A percentile compares a stretch with the other conserved stretches of the same genome.
phyloP scores from a whole-genome alignment of 2,329 filamentous ascomycete species.

The Macrophomina phaseolina region DNA sequence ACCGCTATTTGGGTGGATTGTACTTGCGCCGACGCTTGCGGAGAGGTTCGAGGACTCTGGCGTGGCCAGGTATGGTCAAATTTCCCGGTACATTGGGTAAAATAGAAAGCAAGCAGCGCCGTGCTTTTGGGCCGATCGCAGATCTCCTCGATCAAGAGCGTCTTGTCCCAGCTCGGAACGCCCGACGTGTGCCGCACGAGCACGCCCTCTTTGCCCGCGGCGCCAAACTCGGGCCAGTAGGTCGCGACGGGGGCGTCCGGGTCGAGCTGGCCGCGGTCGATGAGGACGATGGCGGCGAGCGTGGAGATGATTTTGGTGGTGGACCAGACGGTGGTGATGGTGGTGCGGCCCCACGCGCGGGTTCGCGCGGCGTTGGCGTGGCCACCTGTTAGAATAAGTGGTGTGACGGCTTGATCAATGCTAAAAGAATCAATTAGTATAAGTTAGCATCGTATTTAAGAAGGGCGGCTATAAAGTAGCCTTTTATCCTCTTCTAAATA shows the following conservation, averaged over 20 bases:
- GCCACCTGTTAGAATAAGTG: no score
- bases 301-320: constrained; percentile 36
- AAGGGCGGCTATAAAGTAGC: no score
- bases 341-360: constrained; percentile 45
- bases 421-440: no score
- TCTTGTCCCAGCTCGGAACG: constrained; percentile 8
- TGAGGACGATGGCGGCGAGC: constrained; percentile 36
- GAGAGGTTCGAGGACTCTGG: no score
- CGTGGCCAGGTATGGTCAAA: no score
- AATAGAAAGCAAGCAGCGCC: not conserved
- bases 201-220: constrained; percentile 39
- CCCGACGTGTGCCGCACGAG: constrained; percentile 32
- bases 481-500: no score
- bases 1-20: no score
- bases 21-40: no score
- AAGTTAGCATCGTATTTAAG: no score
- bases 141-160: not conserved
- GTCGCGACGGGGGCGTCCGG: constrained; percentile 36
- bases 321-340: constrained; percentile 33
- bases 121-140: not conserved
- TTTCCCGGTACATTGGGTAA: no score
- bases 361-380: constrained; percentile 39
- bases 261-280: constrained; percentile 37
- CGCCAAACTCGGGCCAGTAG: constrained; percentile 45
- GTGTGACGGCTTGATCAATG: no score